Evolutionary conservation across 1,139 yeast genomes (phyloP), one percentile per base, ranked within the genome.

Genomic region (Hyphopichia fennica): DNA sequence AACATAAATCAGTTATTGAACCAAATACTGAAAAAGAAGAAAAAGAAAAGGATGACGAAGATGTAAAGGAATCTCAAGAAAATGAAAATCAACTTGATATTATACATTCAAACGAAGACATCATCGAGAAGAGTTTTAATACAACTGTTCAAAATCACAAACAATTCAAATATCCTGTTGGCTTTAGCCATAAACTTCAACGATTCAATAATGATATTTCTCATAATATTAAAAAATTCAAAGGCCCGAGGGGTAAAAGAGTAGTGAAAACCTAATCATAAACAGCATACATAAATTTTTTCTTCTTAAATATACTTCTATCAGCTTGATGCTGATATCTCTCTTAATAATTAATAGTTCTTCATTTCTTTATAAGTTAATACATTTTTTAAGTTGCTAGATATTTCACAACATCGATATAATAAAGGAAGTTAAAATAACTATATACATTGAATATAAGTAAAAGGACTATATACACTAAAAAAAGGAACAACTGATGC

Each of bases 131-230:
- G 34, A 17, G 15, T 17, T 10, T 19, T 19, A 33, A 20, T n/a
- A 17, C 5, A 17, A 18, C 22, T 14, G 4, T 18, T 3, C 15
- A 13, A 13, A 18, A 6, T n/a, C 13, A 33, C 16, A 33, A 19
- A 20, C 20, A 33, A 33, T 33, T 20, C 16, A 19, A 34, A 9
- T 25, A 34, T 25, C 37, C 37, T 5, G 37, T 34, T 6, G 37
- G 37, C 8, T 34, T 34, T 15, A 34, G 30, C n/a, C 11, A 10
- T 15, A 34, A 34, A 34, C 22, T 34, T 15, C 18, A 34, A 16
- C n/a, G 22, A 23, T 34, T 23, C 20, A 34, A 34, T 25, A 22
- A 25, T 25, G 22, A 33, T 18, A 5, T 33, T 20, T 6, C 13
- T 17, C 34, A 17, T 5, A 31, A 31, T 18, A 17, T 31, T 9